phyloP scores from a whole-genome alignment of 2,329 filamentous ascomycete species.

The Fusarium sublunatum region DNA sequence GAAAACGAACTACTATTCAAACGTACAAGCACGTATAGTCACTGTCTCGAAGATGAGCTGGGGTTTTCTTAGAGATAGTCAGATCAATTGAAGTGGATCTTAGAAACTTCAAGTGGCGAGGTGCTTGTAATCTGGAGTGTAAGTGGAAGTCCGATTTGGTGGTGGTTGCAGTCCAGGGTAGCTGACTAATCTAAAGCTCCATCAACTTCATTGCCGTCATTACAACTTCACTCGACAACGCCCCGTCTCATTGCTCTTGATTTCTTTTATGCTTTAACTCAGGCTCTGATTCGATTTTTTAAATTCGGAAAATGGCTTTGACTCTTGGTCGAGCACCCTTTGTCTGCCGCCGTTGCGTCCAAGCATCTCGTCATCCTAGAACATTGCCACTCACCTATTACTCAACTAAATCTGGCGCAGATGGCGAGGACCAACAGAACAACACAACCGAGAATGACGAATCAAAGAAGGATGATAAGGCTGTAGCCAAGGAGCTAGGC shows the following conservation, averaged over 20 bases:
- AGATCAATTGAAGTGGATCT: background rate
- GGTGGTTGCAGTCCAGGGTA: background rate
- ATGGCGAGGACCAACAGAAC: constrained; percentile 10
- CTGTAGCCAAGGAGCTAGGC: constrained; percentile 48
- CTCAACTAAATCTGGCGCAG: constrained; percentile 31
- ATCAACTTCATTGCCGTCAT: constrained; percentile 29
- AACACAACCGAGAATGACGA: constrained; percentile 2
- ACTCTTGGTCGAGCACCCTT: constrained; percentile 14
- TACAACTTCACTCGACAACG: constrained; percentile 4
- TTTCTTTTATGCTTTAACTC: background rate
- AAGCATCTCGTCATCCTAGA: constrained; percentile 13
- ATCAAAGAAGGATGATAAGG: background rate
- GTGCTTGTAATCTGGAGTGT: background rate
- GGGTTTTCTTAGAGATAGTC: constrained; percentile 8
- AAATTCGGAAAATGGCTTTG: constrained; percentile 5
- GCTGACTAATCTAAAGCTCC: constrained; percentile 33
- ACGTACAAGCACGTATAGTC: constrained; percentile 7
- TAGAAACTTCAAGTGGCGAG: constrained; percentile 6
- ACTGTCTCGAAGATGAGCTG: constrained; percentile 10
- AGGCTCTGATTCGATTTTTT: rapidly evolving
- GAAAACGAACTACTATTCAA: constrained; percentile 8
- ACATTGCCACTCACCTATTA: constrained; percentile 21
- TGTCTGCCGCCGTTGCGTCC: constrained; percentile 38
- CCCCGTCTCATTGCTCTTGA: background rate
- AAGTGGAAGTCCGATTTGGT: background rate